These are phyloP conservation scores for Funneliformis mosseae DNA, from an alignment of 192 early-diverging fungal genomes.

Conservation along the genomic window DNA sequence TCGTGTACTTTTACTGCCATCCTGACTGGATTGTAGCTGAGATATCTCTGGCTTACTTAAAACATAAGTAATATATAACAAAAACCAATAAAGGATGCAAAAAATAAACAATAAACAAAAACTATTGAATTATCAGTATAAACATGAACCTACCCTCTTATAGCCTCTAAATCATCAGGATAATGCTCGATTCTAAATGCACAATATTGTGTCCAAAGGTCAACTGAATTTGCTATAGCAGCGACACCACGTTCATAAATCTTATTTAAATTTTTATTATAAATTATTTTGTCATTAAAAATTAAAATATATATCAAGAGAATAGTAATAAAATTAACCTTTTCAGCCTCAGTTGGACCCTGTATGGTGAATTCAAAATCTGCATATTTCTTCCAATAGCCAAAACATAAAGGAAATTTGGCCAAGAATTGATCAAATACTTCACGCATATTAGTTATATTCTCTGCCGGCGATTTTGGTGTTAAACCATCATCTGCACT, in stretches of 20 bases:
- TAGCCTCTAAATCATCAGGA: slow-evolving; percentile 52
- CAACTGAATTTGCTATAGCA: slow-evolving; percentile 68
- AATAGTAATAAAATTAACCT: slow-evolving; percentile 46
- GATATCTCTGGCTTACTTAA: slow-evolving; percentile 17
- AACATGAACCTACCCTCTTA: slow-evolving; percentile 60
- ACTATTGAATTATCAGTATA: background rate
- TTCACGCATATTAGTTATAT: slow-evolving; percentile 49
- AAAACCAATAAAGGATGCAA: slow-evolving; percentile 20
- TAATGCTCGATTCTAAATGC: slow-evolving; percentile 63
- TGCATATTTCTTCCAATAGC: slow-evolving; percentile 81
- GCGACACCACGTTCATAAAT: slow-evolving; percentile 72
- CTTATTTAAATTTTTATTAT: slow-evolving; percentile 29
- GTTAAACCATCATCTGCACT: slow-evolving; percentile 56
- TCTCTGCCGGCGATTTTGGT: slow-evolving; percentile 49
- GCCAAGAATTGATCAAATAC: slow-evolving; percentile 69
- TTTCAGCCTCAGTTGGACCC: slow-evolving; percentile 59
- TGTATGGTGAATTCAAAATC: slow-evolving; percentile 59
- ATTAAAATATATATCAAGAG: background rate
- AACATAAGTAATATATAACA: slow-evolving; percentile 23
- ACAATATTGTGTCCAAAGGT: slow-evolving; percentile 75
- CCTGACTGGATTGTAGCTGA: slow-evolving; percentile 10
- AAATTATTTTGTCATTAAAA: background rate
- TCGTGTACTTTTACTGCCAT: slow-evolving; percentile 20
- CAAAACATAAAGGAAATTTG: slow-evolving; percentile 77
- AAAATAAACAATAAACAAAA: slow-evolving; percentile 37